Evolutionary conservation across 108 stramenopile species (phyloP), one percentile per base, ranked within the genome.

Genomic region (Cafeteria roenbergensis): DNA sequence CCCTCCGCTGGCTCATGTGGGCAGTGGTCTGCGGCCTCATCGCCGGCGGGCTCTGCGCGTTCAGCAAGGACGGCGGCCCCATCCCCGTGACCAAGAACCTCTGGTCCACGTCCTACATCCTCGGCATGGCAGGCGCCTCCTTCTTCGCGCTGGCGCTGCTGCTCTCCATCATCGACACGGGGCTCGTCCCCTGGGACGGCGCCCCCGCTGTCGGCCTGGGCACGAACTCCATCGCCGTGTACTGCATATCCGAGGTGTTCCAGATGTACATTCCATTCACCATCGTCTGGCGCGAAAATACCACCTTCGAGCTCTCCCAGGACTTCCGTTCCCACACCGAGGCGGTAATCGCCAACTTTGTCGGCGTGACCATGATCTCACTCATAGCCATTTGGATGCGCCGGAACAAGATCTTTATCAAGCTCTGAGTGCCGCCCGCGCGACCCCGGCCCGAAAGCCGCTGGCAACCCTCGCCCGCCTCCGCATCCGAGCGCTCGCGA

Each of bases 1-100:
- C 66, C 32, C 36, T 66, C 4, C 35, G 35, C 28, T 30, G 24
- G 42, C 29, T 31, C 36, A 27, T 25, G 0, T 54, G 34, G 34
- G 55, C n/a, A 6, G 34, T 56, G 25, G 34, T 57, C 35, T 4
- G 33, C 24, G 22, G 52, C n/a, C 28, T 34, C 55, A 14, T 72
- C 12, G 51, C 27, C n/a, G 66, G 51, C 4, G 42, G 34, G 32
- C 55, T 72, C 24, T 67, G 64, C 56, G 66, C 57, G 12, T 65
- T 60, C 34, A 26, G 21, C 2, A 22, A 65, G 37, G 28, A 67
- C 33, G 57, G 25, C 1, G 64, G 64, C 1, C 51, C 35, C 1
- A 50, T 72, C 6, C 71, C 71, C 2, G 30, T 72, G 33, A 65
- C 52, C 66, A 72, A 72, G 66, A 72, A 72, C 58, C 1, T 72